phyloP scores from a whole-genome alignment of 129 eudicot species.

The Centella asiatica region DNA sequence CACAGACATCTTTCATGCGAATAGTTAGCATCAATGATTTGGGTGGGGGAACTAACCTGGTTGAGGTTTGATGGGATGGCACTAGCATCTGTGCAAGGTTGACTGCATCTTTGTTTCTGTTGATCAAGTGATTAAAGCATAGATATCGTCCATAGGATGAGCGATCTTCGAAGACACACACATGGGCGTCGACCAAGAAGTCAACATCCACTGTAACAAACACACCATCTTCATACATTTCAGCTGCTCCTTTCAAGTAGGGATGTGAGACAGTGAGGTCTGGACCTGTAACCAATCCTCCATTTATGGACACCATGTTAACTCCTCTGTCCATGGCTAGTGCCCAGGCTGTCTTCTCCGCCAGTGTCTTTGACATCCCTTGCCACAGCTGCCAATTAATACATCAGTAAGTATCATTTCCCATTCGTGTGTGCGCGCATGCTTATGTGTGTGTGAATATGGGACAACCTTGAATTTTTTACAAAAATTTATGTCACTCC shows the following conservation, averaged over 20 bases:
- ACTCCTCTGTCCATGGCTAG: conserved; percentile 85
- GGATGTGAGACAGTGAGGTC: conserved; percentile 62
- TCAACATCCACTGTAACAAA: conserved; percentile 68
- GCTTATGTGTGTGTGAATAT: no score
- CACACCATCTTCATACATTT: conserved; percentile 68
- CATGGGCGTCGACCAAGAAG: conserved; percentile 73
- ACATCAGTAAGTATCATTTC: not conserved
- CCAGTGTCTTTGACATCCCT: conserved; percentile 58
- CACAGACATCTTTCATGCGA: no score
- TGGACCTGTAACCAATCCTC: conserved; percentile 46
- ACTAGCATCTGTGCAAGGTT: conserved; percentile 52
- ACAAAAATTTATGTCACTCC: conserved; percentile 73
- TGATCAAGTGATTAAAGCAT: conserved; percentile 69
- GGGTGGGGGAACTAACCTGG: conserved; percentile 45
- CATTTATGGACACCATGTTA: conserved; percentile 75
- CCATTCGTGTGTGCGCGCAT: not conserved
- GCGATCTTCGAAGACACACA: conserved; percentile 70
- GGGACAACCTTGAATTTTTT: conserved; percentile 87
- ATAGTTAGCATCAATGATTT: no score
- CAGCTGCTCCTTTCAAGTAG: conserved; percentile 80
- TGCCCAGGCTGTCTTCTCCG: conserved; percentile 75
- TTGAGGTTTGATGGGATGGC: conserved; percentile 39
- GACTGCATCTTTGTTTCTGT: conserved; percentile 47
- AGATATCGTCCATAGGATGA: conserved; percentile 80
- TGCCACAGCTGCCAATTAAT: conserved; percentile 51